Evolutionary conservation across 164 flowering plant species (phyloP).

Genomic region (Aristolochia contorta): DNA sequence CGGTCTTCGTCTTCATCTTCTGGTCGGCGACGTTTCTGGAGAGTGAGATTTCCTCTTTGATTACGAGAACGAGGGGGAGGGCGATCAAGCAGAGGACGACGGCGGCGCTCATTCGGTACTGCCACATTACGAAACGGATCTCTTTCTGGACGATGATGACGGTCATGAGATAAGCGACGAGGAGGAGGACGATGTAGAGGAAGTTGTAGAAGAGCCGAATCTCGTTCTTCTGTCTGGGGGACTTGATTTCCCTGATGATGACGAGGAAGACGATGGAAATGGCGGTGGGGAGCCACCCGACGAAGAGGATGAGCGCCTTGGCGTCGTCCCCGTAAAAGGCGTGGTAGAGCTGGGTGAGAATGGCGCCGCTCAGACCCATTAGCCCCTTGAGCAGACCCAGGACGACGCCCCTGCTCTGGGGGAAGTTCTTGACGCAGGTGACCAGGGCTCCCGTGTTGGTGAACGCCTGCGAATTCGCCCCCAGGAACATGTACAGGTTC

Average conservation of each 20-base stretch:
- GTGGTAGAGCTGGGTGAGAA: conserved; percentile 45
- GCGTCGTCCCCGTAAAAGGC: conserved; percentile 32
- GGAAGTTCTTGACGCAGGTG: conserved; percentile 57
- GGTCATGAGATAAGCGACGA: conserved; percentile 26
- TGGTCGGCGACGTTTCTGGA: too few species aligned
- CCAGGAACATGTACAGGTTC: conserved; percentile 48
- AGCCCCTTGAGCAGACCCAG: conserved; percentile 59
- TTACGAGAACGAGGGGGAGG: conserved; percentile 16
- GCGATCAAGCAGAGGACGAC: conserved; percentile 15
- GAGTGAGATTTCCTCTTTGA: conserved; percentile 20
- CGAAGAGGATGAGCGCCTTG: conserved; percentile 18
- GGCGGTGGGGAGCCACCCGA: conserved; percentile 26
- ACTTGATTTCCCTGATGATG: conserved; percentile 18
- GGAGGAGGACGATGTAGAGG: conserved; percentile 21
- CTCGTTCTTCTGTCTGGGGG: conserved; percentile 17
- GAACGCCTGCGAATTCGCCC: conserved; percentile 51
- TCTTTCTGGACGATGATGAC: conserved; percentile 22
- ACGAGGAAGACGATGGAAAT: conserved; percentile 21
- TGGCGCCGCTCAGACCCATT: conserved; percentile 60
- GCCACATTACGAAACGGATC: conserved; percentile 10
- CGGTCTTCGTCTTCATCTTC: too few species aligned
- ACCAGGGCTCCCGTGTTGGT: conserved; percentile 56
- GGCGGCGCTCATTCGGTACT: conserved; percentile 10
- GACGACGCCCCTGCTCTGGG: conserved; percentile 50
- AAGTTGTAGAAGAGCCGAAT: conserved; percentile 20